A percentile compares a stretch with the other conserved stretches of the same genome.
phyloP scores from a whole-genome alignment of 345 rosid species.

The Angophora floribunda region DNA sequence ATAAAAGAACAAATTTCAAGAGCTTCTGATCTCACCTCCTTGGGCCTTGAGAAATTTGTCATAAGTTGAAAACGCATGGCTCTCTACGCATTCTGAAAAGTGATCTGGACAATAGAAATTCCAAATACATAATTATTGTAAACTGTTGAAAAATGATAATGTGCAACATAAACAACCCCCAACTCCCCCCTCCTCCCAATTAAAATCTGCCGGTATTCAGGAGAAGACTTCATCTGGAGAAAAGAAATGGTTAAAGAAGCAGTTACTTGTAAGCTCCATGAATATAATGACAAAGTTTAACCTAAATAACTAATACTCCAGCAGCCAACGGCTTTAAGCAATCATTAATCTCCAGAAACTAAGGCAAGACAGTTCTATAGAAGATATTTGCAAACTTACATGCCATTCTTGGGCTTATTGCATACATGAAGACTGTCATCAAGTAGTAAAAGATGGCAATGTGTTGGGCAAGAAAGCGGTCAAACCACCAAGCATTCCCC shows the following conservation, averaged over 20 bases:
- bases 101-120: constrained; percentile 50
- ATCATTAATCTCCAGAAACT: not conserved
- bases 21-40: constrained; percentile 52
- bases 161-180: not conserved
- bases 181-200: not conserved
- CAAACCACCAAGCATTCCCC: constrained; percentile 96
- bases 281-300: not conserved
- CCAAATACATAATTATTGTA: not conserved
- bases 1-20: not conserved
- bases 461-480: constrained; percentile 82
- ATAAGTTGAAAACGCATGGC: constrained; percentile 87
- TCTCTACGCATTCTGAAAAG: constrained; percentile 91
- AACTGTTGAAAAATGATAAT: not conserved
- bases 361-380: not conserved
- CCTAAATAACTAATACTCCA: not conserved
- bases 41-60: constrained; percentile 83
- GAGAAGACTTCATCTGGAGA: not conserved
- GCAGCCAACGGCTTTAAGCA: not conserved
- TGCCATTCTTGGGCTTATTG: constrained; percentile 96
- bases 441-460: constrained; percentile 72
- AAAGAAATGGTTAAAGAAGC: not conserved
- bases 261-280: not conserved
- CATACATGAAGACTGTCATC: constrained; percentile 86
- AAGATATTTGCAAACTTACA: constrained; percentile 40
- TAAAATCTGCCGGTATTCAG: not conserved